Base-by-base conservation (phyloP, 805 yeast genomes). In the Candida ortonii region DNA sequence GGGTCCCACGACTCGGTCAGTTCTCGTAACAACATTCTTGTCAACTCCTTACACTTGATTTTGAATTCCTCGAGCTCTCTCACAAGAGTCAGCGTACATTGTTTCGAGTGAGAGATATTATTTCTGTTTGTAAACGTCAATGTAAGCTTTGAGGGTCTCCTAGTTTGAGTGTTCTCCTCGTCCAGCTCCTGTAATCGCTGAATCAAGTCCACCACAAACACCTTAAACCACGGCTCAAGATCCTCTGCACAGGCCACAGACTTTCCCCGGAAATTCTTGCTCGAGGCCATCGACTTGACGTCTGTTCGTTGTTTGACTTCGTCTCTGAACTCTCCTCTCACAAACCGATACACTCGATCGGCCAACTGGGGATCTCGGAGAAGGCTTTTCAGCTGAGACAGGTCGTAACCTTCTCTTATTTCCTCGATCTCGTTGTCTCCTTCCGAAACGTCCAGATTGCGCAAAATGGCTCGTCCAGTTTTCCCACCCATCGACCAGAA, bases 401-500 rank as follows among this genome's bases (percentile, higher is more conserved):
- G 44, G 0, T 73, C 52, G 52, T 73, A 72, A 22, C 66, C 62
- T 3, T 73, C 71, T 34, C 83, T 62, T 2, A 86, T 68, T 36
- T 57, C 68, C 3, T 68, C 61, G 47, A 82, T 68, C 39, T 48
- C 51, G 26, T 36, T 47, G 11, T 28, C 41, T 7, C 28, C 36
- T n/a, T 34, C 11, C 0, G 82, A 84, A 2, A 76, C 59, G 2
- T 67, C 63, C n/a, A 88, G 56, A 13, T 63, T 56, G n/a, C 59
- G 55, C 12, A 68, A 42, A 1, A 87, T 65, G 9, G 64, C 61
- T 8, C 79, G 78, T 0, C 98, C 98, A 7, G 71, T 60, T 46
- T 85, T 86, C 2, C 97, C 98, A 6, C 98, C 97, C 69, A 90
- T 65, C 0, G 95, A 87, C 73, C 95, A 82, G 38, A 90, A 75